Evolutionary conservation across 805 yeast genomes (phyloP).

Genomic region (Yamadazyma endophytica): DNA sequence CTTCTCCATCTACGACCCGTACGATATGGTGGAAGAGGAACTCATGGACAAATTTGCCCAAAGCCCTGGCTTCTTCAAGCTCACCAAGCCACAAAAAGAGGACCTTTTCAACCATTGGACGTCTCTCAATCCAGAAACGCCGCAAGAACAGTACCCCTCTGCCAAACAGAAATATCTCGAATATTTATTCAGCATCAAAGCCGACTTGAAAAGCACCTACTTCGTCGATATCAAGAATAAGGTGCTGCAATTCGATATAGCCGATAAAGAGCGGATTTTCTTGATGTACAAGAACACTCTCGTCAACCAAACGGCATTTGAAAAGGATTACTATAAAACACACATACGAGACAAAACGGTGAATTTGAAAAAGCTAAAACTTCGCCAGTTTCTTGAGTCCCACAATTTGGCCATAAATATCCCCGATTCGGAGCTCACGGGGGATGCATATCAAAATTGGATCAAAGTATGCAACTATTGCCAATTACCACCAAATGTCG

Average conservation of each 20-base stretch:
- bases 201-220: constrained; percentile 21
- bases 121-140: constrained; percentile 2
- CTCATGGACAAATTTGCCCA: constrained; percentile 22
- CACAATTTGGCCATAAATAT: background rate
- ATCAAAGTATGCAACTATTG: constrained; percentile 18
- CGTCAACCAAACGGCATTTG: constrained; percentile 24
- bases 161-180: constrained; percentile 17
- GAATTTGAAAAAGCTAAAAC: constrained; percentile 27
- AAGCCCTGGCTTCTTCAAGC: constrained; percentile 24
- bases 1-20: constrained; percentile 32
- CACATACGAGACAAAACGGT: constrained; percentile 8
- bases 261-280: constrained; percentile 16
- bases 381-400: constrained; percentile 18
- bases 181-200: constrained; percentile 25
- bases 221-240: constrained; percentile 22
- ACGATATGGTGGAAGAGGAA: constrained; percentile 36
- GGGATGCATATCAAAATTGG: constrained; percentile 25
- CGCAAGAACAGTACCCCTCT: constrained; percentile 7
- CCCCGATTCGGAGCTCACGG: constrained; percentile 2
- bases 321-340: constrained; percentile 18
- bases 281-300: constrained; percentile 24
- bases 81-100: constrained; percentile 18
- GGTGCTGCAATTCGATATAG: constrained; percentile 11
- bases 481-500: constrained; percentile 17
- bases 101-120: constrained; percentile 25